These are phyloP conservation scores for Melanogaster broomeanus DNA, from an alignment of 768 basidiomycete species.

Conservation along the genomic window DNA sequence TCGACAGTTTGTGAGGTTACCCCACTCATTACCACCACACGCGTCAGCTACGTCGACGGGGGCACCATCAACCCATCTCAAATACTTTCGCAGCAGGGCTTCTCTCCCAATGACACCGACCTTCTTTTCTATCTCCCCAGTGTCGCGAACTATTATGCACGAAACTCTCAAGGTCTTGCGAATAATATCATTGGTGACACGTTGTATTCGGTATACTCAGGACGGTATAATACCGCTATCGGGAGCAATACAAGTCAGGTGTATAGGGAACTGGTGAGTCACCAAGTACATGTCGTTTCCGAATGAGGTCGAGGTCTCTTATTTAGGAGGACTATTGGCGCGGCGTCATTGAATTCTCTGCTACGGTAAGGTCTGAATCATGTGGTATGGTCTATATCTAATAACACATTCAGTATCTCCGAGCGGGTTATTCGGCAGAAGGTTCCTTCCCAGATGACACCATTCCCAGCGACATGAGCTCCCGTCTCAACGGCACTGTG, in stretches of 20 bases:
- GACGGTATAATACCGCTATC: too few relatives aligned
- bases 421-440: background rate
- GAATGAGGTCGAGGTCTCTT: too few relatives aligned
- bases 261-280: conserved; percentile 3
- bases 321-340: conserved; percentile 14
- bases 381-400: background rate
- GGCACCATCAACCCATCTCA: background rate
- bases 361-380: conserved; percentile 7
- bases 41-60: conserved; percentile 9
- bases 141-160: too few relatives aligned
- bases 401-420: conserved; percentile 1
- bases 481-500: conserved; percentile 1
- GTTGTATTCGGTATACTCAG: too few relatives aligned
- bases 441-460: background rate
- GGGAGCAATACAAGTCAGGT: background rate
- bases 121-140: conserved; percentile 10
- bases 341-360: conserved; percentile 18
- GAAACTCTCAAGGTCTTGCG: too few relatives aligned
- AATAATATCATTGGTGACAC: too few relatives aligned
- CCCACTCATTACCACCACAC: conserved; percentile 11
- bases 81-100: background rate
- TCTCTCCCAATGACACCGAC: too few relatives aligned
- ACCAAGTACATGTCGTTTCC: too few relatives aligned
- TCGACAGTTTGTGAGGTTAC: conserved; percentile 6
- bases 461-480: background rate